Percentiles rank a stretch among this genome's conserved stretches.
Evolutionary conservation across 2,329 filamentous ascomycete genomes (phyloP).

Genomic region (Botryosphaeria dothidea): DNA sequence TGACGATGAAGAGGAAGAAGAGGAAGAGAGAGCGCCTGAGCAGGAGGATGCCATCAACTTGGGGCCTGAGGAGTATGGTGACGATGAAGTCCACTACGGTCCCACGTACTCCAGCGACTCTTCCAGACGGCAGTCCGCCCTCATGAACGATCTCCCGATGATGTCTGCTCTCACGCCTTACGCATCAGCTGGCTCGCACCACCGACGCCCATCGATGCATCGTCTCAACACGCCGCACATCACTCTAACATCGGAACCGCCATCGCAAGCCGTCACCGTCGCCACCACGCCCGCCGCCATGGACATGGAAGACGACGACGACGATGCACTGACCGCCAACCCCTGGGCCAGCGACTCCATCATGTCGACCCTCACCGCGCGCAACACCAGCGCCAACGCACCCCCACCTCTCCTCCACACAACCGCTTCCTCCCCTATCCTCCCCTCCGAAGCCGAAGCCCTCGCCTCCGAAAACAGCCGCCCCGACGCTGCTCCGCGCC

Average conservation of each 20-base stretch:
- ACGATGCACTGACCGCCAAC: constrained; percentile 14
- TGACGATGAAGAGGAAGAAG: constrained; percentile 51
- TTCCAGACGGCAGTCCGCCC: not conserved
- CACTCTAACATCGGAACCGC: constrained; percentile 4
- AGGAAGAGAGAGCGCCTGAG: not conserved
- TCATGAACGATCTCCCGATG: not conserved
- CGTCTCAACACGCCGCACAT: constrained; percentile 12
- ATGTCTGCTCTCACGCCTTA: constrained; percentile 1
- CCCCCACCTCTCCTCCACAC: constrained; percentile 29
- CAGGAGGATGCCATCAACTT: constrained; percentile 8
- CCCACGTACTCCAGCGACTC: not conserved
- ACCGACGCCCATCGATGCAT: constrained; percentile 11
- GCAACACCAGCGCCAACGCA: not conserved
- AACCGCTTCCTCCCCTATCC: constrained; percentile 31
- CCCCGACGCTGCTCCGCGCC: not conserved
- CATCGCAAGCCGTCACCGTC: constrained; percentile 13
- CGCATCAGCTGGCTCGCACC: constrained; percentile 3
- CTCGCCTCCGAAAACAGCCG: constrained; percentile 6
- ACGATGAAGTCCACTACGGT: constrained; percentile 3
- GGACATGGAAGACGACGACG: not conserved
- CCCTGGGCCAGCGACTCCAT: constrained; percentile 12
- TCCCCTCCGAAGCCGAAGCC: constrained; percentile 22
- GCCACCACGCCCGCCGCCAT: constrained; percentile 12
- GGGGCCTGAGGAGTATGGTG: constrained; percentile 4
- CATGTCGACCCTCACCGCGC: not conserved